Evolutionary conservation across 2,329 filamentous ascomycete genomes (phyloP).

Genomic region (Sphaerulina musiva): DNA sequence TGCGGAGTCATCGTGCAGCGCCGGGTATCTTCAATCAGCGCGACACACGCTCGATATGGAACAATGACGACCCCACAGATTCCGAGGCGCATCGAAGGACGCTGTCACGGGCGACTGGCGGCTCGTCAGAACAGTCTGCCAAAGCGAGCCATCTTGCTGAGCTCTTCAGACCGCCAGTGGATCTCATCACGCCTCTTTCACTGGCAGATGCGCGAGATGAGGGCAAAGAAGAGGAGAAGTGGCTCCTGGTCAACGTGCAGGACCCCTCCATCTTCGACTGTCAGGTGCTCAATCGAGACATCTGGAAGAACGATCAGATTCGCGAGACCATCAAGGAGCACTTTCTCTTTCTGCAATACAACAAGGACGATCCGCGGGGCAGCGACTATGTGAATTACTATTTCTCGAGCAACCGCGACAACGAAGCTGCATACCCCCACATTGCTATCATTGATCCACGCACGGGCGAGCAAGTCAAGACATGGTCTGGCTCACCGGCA

Average conservation of each 20-base stretch:
- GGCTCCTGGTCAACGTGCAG: constrained; percentile 93
- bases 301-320: constrained; percentile 84
- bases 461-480: constrained; percentile 94
- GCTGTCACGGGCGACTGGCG: constrained; percentile 57
- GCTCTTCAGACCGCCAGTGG: constrained; percentile 85
- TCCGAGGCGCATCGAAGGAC: constrained; percentile 46
- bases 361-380: constrained; percentile 73
- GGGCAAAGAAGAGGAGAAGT: constrained; percentile 83
- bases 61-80: constrained; percentile 45
- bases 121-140: constrained; percentile 56
- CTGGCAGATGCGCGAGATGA: constrained; percentile 80
- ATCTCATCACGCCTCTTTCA: constrained; percentile 71
- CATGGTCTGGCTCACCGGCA: constrained; percentile 82
- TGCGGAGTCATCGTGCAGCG: constrained; percentile 8
- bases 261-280: constrained; percentile 91
- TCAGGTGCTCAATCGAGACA: constrained; percentile 84
- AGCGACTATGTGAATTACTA: constrained; percentile 86
- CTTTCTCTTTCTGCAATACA: constrained; percentile 93
- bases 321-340: constrained; percentile 78
- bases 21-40: constrained; percentile 64
- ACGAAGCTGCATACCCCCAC: constrained; percentile 86
- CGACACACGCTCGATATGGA: constrained; percentile 52
- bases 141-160: constrained; percentile 79
- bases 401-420: constrained; percentile 65
- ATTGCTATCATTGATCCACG: constrained; percentile 92